phyloP scores from a whole-genome alignment of 495 filamentous ascomycete genomes.

The Xanthoparmelia taractica region DNA sequence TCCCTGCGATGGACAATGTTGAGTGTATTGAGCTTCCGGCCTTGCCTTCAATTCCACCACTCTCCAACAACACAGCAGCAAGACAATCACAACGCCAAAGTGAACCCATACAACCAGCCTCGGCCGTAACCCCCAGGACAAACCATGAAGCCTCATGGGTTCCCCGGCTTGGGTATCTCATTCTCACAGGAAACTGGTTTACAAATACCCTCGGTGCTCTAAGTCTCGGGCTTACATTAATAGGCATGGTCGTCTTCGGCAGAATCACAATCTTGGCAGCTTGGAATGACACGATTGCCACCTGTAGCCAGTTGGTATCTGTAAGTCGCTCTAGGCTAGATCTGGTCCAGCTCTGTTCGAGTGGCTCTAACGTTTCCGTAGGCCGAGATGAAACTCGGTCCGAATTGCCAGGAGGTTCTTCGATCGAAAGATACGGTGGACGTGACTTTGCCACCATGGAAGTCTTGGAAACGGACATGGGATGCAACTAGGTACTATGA shows the following conservation, averaged over 20 bases:
- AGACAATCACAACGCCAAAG: not conserved
- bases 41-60: not conserved
- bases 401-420: constrained; percentile 1
- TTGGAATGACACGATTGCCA: not conserved
- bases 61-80: not conserved
- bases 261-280: constrained; percentile 11
- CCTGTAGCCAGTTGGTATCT: not conserved
- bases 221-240: constrained; percentile 11
- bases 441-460: not conserved
- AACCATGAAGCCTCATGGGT: not conserved
- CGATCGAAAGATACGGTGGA: not conserved
- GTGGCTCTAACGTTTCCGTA: not conserved
- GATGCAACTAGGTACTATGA: not conserved
- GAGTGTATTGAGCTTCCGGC: not conserved
- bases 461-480: not conserved
- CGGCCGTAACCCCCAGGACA: not conserved
- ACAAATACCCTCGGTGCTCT: not conserved
- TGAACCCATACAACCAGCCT: not conserved
- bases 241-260: constrained; percentile 16
- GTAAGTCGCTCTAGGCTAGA: not conserved
- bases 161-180: too few species aligned
- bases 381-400: not conserved
- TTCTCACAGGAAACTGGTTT: constrained; percentile 1
- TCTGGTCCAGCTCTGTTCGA: not conserved
- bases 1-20: not conserved